Percentiles rank a stretch among this genome's conserved stretches.
phyloP scores from a whole-genome alignment of 169 alveolate species.

The Eimeria zaria region DNA sequence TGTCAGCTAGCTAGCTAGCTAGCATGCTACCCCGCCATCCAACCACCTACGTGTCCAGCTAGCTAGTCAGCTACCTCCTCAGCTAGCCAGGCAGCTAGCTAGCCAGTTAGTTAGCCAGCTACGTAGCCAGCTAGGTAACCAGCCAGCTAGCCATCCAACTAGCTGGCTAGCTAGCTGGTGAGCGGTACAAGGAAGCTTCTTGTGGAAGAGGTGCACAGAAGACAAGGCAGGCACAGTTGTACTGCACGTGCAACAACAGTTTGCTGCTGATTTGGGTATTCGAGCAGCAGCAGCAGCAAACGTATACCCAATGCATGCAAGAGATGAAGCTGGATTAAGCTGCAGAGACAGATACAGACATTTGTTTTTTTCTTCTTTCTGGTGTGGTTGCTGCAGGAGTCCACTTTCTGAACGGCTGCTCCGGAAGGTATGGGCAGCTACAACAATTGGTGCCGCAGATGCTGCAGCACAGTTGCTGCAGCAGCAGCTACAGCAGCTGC shows the following conservation, averaged over 20 bases:
- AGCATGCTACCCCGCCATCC: no score
- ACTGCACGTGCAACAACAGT: background rate
- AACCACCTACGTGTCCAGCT: background rate
- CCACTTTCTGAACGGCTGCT: constrained; percentile 73
- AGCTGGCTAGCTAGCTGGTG: background rate
- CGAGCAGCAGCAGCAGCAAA: background rate
- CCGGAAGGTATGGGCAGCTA: constrained; percentile 60
- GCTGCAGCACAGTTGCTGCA: background rate
- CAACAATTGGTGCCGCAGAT: background rate
- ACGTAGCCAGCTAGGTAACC: background rate
- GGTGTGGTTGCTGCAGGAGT: constrained; percentile 35
- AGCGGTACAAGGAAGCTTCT: no score
- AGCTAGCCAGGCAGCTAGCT: background rate
- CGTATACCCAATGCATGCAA: background rate
- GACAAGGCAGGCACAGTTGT: background rate
- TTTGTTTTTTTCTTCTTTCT: background rate
- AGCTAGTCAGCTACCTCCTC: background rate
- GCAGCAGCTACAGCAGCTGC: background rate
- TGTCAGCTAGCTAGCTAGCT: background rate
- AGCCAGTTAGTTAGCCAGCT: background rate
- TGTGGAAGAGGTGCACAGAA: background rate
- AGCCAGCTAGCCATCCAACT: background rate
- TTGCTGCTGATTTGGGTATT: background rate
- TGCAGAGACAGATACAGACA: background rate
- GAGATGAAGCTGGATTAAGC: background rate